Evolutionary conservation across 1,284 basidiomycete genomes (phyloP).

Genomic region (Apiotrichum siamense): DNA sequence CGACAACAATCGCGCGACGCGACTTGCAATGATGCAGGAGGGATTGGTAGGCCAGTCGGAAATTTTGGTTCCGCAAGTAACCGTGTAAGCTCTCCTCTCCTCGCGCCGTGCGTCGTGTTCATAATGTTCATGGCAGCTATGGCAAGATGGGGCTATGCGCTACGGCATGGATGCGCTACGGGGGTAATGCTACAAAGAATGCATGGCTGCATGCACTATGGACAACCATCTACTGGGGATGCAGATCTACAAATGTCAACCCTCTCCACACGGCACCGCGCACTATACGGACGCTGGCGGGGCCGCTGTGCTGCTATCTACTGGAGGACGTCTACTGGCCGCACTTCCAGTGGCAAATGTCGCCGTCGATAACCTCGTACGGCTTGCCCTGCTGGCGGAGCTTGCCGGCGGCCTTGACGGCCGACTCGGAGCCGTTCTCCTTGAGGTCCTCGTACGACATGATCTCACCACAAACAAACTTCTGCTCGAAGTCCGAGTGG

Average conservation of each 20-base stretch:
- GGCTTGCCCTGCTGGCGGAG: conserved; percentile 94
- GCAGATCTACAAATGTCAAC: background rate
- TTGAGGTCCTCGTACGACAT: conserved; percentile 88
- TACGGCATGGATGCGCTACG: too few species aligned
- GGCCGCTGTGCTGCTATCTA: too few species aligned
- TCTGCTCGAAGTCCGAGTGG: conserved; percentile 66
- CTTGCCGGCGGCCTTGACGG: conserved; percentile 94
- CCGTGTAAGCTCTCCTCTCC: background rate
- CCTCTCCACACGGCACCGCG: background rate
- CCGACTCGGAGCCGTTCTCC: conserved; percentile 81
- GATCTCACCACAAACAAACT: conserved; percentile 99
- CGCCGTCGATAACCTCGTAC: conserved; percentile 52
- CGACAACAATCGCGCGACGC: background rate
- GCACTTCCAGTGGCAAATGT: conserved; percentile 48
- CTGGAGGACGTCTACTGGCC: conserved; percentile 24
- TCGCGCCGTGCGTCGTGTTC: background rate
- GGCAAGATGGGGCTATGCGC: too few species aligned
- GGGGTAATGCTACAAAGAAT: conserved; percentile 3
- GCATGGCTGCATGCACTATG: conserved; percentile 5
- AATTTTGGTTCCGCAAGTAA: background rate
- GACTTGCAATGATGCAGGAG: background rate
- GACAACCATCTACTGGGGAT: conserved; percentile 1
- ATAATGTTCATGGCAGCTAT: background rate
- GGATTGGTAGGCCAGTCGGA: background rate
- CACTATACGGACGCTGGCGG: too few species aligned